Evolutionary conservation across 768 basidiomycete species (phyloP), one percentile per base, ranked within the genome.

Genomic region (Lactifluus subvellereus): DNA sequence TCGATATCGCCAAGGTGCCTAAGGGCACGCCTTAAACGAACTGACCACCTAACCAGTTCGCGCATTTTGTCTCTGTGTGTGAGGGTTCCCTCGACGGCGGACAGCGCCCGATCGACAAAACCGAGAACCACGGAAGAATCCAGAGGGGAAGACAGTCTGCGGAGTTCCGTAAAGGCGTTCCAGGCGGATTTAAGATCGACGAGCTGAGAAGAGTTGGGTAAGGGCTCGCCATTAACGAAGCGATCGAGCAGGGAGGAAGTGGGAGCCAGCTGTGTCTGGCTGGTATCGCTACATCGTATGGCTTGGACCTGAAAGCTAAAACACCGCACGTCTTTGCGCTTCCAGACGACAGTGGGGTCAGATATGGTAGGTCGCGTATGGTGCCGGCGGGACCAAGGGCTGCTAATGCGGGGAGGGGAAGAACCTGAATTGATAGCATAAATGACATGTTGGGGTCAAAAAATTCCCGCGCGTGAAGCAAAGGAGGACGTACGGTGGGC

Each of bases 61-160:
- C 51, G 64, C 54, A 52, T 32, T 54, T 62, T 55, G 20, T 67
- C 50, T 30, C 35, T 27, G 32, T 45, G 40, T n/a, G 35, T 32
- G 53, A 59, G 57, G 13, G 57, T 35, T 20, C 18, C 50, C 51
- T 67, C 67, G n/a, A 66, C n/a, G 42, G 40, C 45, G 22, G 64
- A 50, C 13, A 62, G 40, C 2, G 58, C 60, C n/a, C 65, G 65
- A 66, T 67, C 67, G 30, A 62, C 53, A 30, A 67, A 67, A 22
- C 20, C 35, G 47, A 67, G 52, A 52, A 57, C 38, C 62, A 60
- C 47, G 48, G 57, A 51, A 38, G 58, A 35, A 16, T 37, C 33
- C 9, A 35, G 53, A 7, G 59, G 48, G 5, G 55, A 35, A 49
- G 59, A n/a, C 37, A 37, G 55, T 20, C 49, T 60, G 3, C 48